phyloP scores from a whole-genome alignment of 1,139 yeast genomes.

The Geotrichum cucujoidarum region DNA sequence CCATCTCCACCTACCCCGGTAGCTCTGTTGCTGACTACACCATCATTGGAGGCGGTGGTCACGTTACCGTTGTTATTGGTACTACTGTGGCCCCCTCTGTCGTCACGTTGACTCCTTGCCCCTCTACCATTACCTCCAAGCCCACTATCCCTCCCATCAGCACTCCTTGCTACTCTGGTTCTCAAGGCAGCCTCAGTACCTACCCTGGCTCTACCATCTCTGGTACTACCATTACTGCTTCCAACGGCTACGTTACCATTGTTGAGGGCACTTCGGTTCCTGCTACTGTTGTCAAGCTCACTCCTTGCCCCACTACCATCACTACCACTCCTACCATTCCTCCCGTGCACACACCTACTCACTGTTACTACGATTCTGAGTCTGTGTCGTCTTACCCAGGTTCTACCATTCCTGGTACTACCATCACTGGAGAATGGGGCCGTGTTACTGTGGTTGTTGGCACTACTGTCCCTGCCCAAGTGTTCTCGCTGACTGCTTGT shows the following conservation, averaged over 20 bases:
- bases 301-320: slow-evolving; percentile 15
- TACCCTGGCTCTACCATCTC: slow-evolving; percentile 14
- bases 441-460: slow-evolving; percentile 15
- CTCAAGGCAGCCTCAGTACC: slow-evolving; percentile 5
- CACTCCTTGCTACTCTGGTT: slow-evolving; percentile 8
- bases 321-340: slow-evolving; percentile 11
- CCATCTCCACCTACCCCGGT: slow-evolving; percentile 12
- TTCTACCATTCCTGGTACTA: slow-evolving; percentile 12
- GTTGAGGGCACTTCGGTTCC: slow-evolving; percentile 11
- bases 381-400: slow-evolving; percentile 7
- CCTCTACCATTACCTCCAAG: slow-evolving; percentile 6
- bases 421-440: slow-evolving; percentile 10
- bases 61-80: slow-evolving; percentile 12
- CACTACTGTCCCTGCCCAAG: slow-evolving; percentile 6
- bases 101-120: slow-evolving; percentile 12
- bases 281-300: slow-evolving; percentile 11
- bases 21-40: slow-evolving; percentile 11
- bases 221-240: slow-evolving; percentile 7
- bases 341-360: slow-evolving; percentile 11
- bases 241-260: slow-evolving; percentile 11
- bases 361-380: slow-evolving; percentile 9
- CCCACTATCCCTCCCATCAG: slow-evolving; percentile 11
- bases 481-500: slow-evolving; percentile 14
- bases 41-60: slow-evolving; percentile 5
- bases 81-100: slow-evolving; percentile 13